Conservation (phyloP, 176 grass and related monocot species). For the Dendrocalamus sinicus region DNA sequence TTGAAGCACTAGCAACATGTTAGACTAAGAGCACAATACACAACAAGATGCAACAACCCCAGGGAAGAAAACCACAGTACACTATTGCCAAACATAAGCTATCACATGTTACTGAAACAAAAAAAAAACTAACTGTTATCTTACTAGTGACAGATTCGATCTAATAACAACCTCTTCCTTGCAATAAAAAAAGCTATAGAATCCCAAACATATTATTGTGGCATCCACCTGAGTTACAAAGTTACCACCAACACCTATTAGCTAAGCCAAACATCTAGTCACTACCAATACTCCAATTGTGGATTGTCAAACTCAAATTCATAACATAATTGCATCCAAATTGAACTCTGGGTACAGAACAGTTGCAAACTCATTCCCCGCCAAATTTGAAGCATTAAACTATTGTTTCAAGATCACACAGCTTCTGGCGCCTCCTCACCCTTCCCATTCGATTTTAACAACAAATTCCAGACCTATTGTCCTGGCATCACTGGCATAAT, state of each 20-base stretch:
- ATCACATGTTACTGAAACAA: neutral
- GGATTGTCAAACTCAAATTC: neutral
- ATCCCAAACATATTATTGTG: neutral
- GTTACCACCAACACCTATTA: neutral
- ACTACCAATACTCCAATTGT: neutral
- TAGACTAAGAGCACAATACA: neutral
- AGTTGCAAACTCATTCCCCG: neutral
- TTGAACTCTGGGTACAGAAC: neutral
- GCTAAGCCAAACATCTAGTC: neutral
- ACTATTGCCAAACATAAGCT: neutral
- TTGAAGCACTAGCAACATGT: neutral
- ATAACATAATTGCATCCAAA: neutral
- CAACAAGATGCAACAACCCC: neutral
- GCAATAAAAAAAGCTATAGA: conserved; percentile 20
- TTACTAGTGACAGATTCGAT: neutral
- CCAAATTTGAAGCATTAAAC: neutral
- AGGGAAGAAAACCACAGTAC: neutral
- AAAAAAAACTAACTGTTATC: neutral
- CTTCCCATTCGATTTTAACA: neutral
- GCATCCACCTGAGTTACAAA: neutral
- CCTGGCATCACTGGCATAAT: neutral
- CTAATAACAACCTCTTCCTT: neutral
- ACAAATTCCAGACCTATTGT: neutral
- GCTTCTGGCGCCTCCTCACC: neutral
- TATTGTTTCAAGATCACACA: conserved; percentile 16